A percentile compares a stretch with the other conserved stretches of the same genome.
Conservation (phyloP, 768 basidiomycete genomes). For the Kwoniella dejecticola region DNA sequence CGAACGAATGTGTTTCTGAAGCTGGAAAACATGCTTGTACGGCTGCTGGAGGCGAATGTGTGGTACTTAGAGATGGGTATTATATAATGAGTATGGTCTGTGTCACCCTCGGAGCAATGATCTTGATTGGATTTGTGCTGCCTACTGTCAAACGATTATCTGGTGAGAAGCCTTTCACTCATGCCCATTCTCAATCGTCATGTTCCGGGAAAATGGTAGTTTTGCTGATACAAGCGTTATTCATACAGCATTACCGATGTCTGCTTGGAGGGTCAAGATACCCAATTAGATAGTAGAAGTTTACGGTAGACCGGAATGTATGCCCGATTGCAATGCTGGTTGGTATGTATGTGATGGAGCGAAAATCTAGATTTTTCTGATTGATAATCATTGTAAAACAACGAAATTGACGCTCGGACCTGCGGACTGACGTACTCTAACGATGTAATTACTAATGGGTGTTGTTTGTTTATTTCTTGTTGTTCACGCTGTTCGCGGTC, state of each 20-base stretch:
- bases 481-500: too few species aligned
- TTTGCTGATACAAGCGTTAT: not conserved
- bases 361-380: too few species aligned
- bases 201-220: not conserved
- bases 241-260: slow-evolving; percentile 42
- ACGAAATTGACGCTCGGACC: too few species aligned
- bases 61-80: slow-evolving; percentile 87
- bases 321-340: too few species aligned
- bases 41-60: slow-evolving; percentile 74
- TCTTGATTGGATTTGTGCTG: slow-evolving; percentile 74
- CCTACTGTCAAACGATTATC: slow-evolving; percentile 84
- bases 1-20: slow-evolving; percentile 82
- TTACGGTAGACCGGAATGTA: too few species aligned
- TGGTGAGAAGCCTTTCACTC: slow-evolving; percentile 61
- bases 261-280: slow-evolving; percentile 49
- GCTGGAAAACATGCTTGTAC: slow-evolving; percentile 79
- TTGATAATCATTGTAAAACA: too few species aligned
- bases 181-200: not conserved
- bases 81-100: slow-evolving; percentile 82
- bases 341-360: too few species aligned
- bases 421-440: too few species aligned
- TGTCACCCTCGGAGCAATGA: slow-evolving; percentile 70
- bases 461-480: too few species aligned
- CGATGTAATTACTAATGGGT: too few species aligned
- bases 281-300: slow-evolving; percentile 32